These are phyloP conservation scores for Microdochium bolleyi DNA, from an alignment of 2,329 filamentous ascomycete species.

Conservation along the genomic window DNA sequence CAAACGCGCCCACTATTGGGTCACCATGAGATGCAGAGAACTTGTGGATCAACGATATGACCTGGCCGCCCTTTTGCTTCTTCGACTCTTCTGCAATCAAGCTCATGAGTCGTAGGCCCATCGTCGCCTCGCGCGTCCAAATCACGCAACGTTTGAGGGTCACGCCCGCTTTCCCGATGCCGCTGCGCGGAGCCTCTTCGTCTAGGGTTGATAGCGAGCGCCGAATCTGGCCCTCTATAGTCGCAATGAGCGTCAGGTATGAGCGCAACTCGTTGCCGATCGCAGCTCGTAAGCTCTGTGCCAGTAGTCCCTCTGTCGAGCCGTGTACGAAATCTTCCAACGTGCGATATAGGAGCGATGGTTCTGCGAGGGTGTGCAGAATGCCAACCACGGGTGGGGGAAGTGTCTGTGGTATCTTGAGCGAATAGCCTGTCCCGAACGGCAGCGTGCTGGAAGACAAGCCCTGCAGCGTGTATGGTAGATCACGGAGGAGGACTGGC, in stretches of 20 bases:
- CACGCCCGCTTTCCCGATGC: constrained; percentile 79
- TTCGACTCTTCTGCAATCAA: constrained; percentile 88
- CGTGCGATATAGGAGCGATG: constrained; percentile 80
- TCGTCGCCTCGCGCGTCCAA: constrained; percentile 95
- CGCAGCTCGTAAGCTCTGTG: constrained; percentile 84
- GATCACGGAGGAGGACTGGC: constrained; percentile 62
- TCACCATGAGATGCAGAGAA: constrained; percentile 94
- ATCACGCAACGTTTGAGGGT: constrained; percentile 93
- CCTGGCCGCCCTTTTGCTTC: constrained; percentile 74
- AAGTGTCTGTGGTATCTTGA: constrained; percentile 71
- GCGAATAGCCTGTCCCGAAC: constrained; percentile 59
- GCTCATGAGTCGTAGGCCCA: constrained; percentile 89
- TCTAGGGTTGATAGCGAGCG: constrained; percentile 70
- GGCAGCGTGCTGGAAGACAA: constrained; percentile 78
- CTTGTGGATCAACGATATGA: constrained; percentile 87
- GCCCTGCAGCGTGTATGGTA: constrained; percentile 90
- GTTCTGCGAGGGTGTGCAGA: constrained; percentile 83
- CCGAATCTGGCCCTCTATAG: constrained; percentile 85
- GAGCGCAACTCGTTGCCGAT: constrained; percentile 78
- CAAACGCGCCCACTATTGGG: constrained; percentile 87
- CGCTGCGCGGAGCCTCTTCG: constrained; percentile 56
- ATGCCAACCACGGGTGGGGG: constrained; percentile 81
- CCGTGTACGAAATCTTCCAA: constrained; percentile 77
- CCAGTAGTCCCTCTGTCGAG: constrained; percentile 74
- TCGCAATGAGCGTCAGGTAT: constrained; percentile 85